Conservation (phyloP, 306 rosid genomes). For the Myrica gale region DNA sequence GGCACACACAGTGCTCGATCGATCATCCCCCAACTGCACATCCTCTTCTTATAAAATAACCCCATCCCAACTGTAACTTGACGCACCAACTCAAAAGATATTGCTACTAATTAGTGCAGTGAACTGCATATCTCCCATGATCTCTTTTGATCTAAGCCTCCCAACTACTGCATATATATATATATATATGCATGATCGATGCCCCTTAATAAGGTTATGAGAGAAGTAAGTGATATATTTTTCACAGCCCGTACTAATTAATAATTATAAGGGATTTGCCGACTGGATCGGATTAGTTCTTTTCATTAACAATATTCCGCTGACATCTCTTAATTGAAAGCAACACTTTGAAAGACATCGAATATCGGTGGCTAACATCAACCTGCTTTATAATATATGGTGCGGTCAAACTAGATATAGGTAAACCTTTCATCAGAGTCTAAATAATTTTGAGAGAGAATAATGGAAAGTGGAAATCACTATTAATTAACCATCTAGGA, state of each 20-base stretch:
- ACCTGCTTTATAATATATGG: too few relatives aligned
- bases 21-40: not conserved
- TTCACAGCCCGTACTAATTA: not conserved
- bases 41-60: not conserved
- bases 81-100: not conserved
- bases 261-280: not conserved
- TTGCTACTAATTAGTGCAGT: not conserved
- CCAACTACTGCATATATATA: too few relatives aligned
- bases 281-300: not conserved
- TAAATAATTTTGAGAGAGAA: not conserved
- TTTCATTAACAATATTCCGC: too few relatives aligned
- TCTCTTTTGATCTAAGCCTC: not conserved
- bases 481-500: not conserved
- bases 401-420: slow-evolving; percentile 6
- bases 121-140: not conserved
- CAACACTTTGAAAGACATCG: not conserved
- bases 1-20: not conserved
- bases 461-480: not conserved
- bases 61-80: slow-evolving; percentile 7
- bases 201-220: too few relatives aligned
- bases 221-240: too few relatives aligned
- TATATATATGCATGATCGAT: too few relatives aligned
- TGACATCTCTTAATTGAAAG: not conserved
- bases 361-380: not conserved
- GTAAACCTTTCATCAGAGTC: slow-evolving; percentile 2